Conservation (phyloP, 805 yeast species). For the Nematodospora valgi region DNA sequence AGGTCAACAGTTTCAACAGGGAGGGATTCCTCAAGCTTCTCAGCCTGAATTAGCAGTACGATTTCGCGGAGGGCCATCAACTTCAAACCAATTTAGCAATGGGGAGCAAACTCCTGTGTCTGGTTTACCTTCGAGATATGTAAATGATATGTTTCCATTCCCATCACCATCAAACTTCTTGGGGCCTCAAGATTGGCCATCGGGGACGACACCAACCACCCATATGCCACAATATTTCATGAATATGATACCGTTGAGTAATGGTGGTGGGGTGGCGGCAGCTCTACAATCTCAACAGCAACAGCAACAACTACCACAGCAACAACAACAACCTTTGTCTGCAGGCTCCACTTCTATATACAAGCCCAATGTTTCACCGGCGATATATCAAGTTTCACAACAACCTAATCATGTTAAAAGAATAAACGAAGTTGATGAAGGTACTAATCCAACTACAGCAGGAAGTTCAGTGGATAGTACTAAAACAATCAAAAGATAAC, state of each 20-base stretch:
- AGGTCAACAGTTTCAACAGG: slow-evolving; percentile 15
- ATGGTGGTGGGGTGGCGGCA: slow-evolving; percentile 1
- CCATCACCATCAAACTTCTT: slow-evolving; percentile 66
- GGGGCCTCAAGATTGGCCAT: slow-evolving; percentile 48
- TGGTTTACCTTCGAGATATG: slow-evolving; percentile 54
- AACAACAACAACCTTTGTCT: slow-evolving; percentile 6
- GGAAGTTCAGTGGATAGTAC: slow-evolving; percentile 5
- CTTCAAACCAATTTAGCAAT: slow-evolving; percentile 12
- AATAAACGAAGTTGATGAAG: slow-evolving; percentile 2
- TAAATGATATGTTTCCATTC: slow-evolving; percentile 72
- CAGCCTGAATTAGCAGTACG: slow-evolving; percentile 16
- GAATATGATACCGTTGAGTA: slow-evolving; percentile 25
- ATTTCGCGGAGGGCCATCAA: slow-evolving; percentile 5
- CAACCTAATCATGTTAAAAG: slow-evolving; percentile 1
- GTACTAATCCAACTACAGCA: slow-evolving; percentile 8
- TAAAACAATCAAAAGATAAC: too few relatives aligned
- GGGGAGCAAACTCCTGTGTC: slow-evolving; percentile 72
- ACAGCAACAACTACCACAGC: slow-evolving; percentile 1
- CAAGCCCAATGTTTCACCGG: slow-evolving; percentile 6
- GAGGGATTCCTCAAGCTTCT: slow-evolving; percentile 10
- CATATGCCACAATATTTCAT: slow-evolving; percentile 39
- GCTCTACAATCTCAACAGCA: slow-evolving; percentile 2
- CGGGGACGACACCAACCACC: slow-evolving; percentile 32
- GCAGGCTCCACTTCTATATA: too few relatives aligned
- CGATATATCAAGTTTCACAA: slow-evolving; percentile 2